Evolutionary conservation across 805 yeast species (phyloP), one percentile per base, ranked within the genome.

Genomic region (Starmerella vitae): DNA sequence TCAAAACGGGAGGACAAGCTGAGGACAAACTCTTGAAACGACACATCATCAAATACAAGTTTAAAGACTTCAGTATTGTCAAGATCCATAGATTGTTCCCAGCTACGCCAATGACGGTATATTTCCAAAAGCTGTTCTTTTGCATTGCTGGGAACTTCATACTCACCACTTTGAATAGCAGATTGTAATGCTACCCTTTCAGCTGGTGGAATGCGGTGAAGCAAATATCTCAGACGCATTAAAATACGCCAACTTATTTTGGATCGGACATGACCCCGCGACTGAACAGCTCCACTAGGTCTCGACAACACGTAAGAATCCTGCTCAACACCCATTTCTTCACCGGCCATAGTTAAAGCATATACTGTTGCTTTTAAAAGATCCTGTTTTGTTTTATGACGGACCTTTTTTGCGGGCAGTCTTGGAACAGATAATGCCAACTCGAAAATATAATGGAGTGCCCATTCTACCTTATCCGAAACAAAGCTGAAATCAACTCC

Each of bases 251-350:
- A 91, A 51, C 93, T 74, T 48, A 84, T 82, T 44, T 74, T 72
- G 19, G 77, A 72, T 46, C 98, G 65, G 2, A 84, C 74, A 59
- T 86, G 96, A 19, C 75, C 70, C 15, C 68, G 66, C 3, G 85
- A 70, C 38, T 94, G 66, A 34, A 83, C 70, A 22, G 84, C 73
- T 50, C 80, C 76, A 0, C 95, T 78, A 0, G 96, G 95, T 37
- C 84, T 78, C 1, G 96, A 86, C 37, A 88, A 68, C 15, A 85
- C 94, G 5, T 82, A 74, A 0, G 97, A 93, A 51, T 91, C 97
- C 45, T 81, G 81, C 36, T 75, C 74, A 31, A 85, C 70, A 22
- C 68, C 67, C 49, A 58, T 68, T 19, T 53, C 51, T 22, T 63
- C 68, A 35, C 76, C 70, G 4, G 76, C 75, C 39, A 37, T 37